Conservation (phyloP, 768 basidiomycete genomes). For the Naganishia onofrii region DNA sequence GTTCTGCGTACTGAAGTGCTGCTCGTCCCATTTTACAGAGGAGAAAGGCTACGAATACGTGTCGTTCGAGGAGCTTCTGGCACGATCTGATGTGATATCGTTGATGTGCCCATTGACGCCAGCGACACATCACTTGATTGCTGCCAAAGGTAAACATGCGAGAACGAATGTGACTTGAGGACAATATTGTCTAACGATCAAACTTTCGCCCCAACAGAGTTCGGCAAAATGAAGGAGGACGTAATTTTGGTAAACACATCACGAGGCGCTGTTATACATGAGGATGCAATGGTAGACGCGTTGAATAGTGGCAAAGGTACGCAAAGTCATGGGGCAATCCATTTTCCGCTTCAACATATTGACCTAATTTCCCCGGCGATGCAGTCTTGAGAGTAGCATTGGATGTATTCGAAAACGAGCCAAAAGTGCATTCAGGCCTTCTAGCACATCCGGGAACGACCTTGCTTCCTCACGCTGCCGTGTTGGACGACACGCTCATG, state of each 20-base stretch:
- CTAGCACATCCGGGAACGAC: slow-evolving; percentile 78
- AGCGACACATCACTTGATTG: slow-evolving; percentile 57
- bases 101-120: slow-evolving; percentile 75
- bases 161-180: background rate
- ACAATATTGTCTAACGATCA: background rate
- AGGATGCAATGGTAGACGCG: slow-evolving; percentile 78
- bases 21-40: background rate
- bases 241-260: slow-evolving; percentile 82
- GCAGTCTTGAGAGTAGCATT: slow-evolving; percentile 69
- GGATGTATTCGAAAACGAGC: slow-evolving; percentile 84
- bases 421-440: slow-evolving; percentile 73
- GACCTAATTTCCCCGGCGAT: background rate
- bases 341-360: slow-evolving; percentile 1
- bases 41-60: slow-evolving; percentile 64
- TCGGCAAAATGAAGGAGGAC: slow-evolving; percentile 72
- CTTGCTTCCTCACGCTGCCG: slow-evolving; percentile 67
- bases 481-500: slow-evolving; percentile 20
- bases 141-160: slow-evolving; percentile 1
- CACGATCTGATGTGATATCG: slow-evolving; percentile 74
- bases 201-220: slow-evolving; percentile 69
- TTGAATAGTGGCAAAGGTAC: slow-evolving; percentile 79
- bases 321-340: slow-evolving; percentile 42
- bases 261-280: slow-evolving; percentile 84
- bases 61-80: slow-evolving; percentile 63
- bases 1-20: background rate